Evolutionary conservation across 805 yeast genomes (phyloP), one percentile per base, ranked within the genome.

Genomic region (Schwanniomyces occidentalis): DNA sequence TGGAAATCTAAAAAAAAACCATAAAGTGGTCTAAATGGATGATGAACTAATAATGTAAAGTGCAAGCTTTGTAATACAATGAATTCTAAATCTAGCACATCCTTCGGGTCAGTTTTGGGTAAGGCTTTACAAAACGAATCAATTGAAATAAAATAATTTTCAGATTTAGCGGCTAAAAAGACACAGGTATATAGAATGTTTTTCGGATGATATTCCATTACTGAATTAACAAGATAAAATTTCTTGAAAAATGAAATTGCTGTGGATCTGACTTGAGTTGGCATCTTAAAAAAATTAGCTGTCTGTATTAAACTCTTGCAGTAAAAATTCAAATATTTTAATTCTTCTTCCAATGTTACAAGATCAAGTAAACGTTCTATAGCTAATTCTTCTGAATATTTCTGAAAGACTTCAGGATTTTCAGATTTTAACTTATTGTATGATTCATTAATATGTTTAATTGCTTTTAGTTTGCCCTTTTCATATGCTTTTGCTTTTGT

Each of bases 1-100:
- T 93, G 99, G 44, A 90, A 76, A 59, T 93, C 99, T 30, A 91
- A 73, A 59, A 84, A 91, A 56, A 91, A 90, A 15, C 99, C 99
- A 57, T 90, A 93, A n/a, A 93, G 61, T 0, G 98, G 88, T 42
- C 83, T 72, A 59, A 77, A 82, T 2, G 97, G 95, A 61, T 88
- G 96, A 56, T 91, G 98, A 7, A 85, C 91, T 42, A 82, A 55
- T 32, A 93, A 65, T 0, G 95, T 83, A 60, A 93, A 93, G 40
- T 79, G 71, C 48, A 93, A 66, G 7, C 86, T 73, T 58, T 79
- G 86, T 35, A 90, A 62, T 4, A 93, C 73, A 27, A 71, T 68
- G 53, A 88, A 93, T 61, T 93, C 99, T 37, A 87, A 69, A 41
- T 81, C 82, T 35, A 91, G 61, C 20, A 93, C 80, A 24, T 82